phyloP scores from a whole-genome alignment of 257 asterid genomes.

The Marsdenia floribunda region DNA sequence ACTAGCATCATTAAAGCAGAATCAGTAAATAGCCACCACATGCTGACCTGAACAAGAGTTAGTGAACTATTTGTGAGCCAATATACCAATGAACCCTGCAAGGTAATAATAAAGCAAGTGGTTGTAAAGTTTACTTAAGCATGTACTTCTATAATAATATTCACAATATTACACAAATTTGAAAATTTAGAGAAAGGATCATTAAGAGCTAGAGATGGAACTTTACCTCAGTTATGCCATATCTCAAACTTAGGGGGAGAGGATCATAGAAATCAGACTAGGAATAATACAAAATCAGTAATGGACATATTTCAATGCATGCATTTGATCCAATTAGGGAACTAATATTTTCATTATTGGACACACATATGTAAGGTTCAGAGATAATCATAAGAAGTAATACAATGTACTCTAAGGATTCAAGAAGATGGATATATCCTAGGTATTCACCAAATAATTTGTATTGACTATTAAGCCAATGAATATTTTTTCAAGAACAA shows the following conservation, averaged over 20 bases:
- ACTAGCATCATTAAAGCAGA: background rate
- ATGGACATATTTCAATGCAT: background rate
- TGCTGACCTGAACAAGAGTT: slow-evolving; percentile 60
- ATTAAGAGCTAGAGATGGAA: background rate
- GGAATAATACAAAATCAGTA: background rate
- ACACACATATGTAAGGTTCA: background rate
- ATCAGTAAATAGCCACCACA: background rate
- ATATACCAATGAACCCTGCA: slow-evolving; percentile 85
- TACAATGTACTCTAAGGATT: background rate
- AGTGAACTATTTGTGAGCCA: slow-evolving; percentile 82
- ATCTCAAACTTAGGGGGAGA: background rate
- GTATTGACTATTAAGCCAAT: background rate
- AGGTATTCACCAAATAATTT: background rate
- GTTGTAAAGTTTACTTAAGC: background rate
- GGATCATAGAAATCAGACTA: background rate
- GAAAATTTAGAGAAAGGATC: background rate
- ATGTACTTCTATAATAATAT: background rate
- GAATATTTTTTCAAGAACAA: background rate
- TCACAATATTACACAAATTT: background rate
- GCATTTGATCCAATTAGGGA: background rate
- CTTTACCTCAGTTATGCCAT: background rate
- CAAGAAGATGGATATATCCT: background rate
- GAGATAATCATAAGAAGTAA: background rate
- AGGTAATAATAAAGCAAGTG: slow-evolving; percentile 22
- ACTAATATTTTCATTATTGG: background rate